Evolutionary conservation across 2,329 filamentous ascomycete species (phyloP).

Genomic region (Plectosphaerella sp.): DNA sequence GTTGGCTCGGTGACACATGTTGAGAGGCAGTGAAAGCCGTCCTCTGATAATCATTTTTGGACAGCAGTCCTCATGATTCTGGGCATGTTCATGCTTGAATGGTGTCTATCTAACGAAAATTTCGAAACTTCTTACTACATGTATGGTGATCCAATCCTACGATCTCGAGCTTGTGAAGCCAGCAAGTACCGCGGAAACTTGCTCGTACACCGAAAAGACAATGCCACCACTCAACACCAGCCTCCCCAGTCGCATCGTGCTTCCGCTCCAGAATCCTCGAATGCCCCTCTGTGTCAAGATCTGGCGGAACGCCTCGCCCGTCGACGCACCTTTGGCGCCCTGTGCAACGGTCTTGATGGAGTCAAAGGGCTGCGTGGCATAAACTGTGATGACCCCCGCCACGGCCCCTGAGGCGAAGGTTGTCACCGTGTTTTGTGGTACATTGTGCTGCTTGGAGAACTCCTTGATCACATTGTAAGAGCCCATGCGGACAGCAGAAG

Average conservation of each 20-base stretch:
- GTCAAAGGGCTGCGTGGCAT: slow-evolving; percentile 58
- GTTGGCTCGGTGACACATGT: background rate
- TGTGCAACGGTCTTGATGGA: slow-evolving; percentile 61
- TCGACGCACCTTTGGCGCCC: slow-evolving; percentile 52
- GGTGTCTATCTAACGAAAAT: background rate
- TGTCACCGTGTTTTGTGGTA: slow-evolving; percentile 18
- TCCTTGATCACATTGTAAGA: slow-evolving; percentile 43
- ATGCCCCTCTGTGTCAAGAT: slow-evolving; percentile 54
- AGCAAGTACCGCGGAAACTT: slow-evolving; percentile 40
- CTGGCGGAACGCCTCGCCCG: slow-evolving; percentile 49
- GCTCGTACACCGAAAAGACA: slow-evolving; percentile 59
- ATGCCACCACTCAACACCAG: slow-evolving; percentile 64
- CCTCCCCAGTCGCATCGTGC: slow-evolving; percentile 61
- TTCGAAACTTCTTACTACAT: slow-evolving; percentile 20
- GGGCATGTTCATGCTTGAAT: too few species aligned
- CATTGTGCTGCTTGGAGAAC: slow-evolving; percentile 10
- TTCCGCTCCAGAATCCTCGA: slow-evolving; percentile 62
- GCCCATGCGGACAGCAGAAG: slow-evolving; percentile 42
- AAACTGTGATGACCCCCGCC: slow-evolving; percentile 56
- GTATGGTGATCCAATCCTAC: too few species aligned
- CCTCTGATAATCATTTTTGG: background rate
- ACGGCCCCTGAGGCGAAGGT: slow-evolving; percentile 60
- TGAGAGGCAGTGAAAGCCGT: background rate
- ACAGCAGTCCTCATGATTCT: too few species aligned
- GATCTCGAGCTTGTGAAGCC: too few species aligned